Evolutionary conservation across 805 yeast genomes (phyloP).

Genomic region (Pichia deserticola): DNA sequence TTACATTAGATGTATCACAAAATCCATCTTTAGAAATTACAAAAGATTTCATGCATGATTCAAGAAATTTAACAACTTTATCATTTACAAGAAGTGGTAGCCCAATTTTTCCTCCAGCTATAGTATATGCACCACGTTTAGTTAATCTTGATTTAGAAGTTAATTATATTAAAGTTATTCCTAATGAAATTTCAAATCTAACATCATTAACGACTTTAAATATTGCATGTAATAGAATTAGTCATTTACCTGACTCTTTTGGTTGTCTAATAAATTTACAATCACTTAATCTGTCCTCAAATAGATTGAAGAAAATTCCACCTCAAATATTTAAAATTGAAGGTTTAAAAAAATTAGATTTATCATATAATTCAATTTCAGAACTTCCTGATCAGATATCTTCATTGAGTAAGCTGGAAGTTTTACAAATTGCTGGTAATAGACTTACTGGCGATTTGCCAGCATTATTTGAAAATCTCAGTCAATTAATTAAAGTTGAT

Average conservation of each 20-base stretch:
- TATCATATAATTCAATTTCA: conserved; percentile 72
- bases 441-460: conserved; percentile 49
- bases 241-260: conserved; percentile 53
- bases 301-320: conserved; percentile 57
- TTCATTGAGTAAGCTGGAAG: conserved; percentile 51
- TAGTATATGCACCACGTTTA: conserved; percentile 62
- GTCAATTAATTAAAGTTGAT: conserved; percentile 62
- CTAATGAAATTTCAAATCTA: conserved; percentile 48
- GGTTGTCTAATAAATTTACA: conserved; percentile 46
- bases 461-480: conserved; percentile 42
- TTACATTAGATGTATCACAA: conserved; percentile 71
- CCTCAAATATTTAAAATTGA: conserved; percentile 54
- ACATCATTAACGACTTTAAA: conserved; percentile 50
- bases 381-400: conserved; percentile 55
- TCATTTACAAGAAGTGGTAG: conserved; percentile 68
- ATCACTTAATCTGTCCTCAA: conserved; percentile 71
- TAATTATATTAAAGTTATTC: conserved; percentile 62
- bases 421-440: conserved; percentile 71
- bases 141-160: conserved; percentile 67
- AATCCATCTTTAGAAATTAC: conserved; percentile 85
- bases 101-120: conserved; percentile 63
- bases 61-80: conserved; percentile 60
- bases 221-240: conserved; percentile 69
- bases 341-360: conserved; percentile 58
- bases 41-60: conserved; percentile 73